These are phyloP conservation scores for Penicillium fimorum DNA, from an alignment of 495 filamentous ascomycete genomes.

Conservation along the genomic window DNA sequence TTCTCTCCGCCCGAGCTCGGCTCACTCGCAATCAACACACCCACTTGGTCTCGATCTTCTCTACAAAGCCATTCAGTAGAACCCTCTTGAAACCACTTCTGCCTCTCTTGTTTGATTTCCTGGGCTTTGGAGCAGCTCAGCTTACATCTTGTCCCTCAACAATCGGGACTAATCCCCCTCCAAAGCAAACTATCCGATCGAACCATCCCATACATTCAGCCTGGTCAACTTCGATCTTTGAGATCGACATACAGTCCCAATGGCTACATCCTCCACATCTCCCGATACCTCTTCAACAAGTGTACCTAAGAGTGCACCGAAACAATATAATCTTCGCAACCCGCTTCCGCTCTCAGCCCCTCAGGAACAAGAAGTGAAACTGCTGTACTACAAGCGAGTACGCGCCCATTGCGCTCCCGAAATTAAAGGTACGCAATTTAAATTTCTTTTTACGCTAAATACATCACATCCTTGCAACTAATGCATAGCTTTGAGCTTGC, in stretches of 20 bases:
- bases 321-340: slow-evolving; percentile 58
- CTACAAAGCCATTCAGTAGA: not conserved
- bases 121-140: not conserved
- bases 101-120: not conserved
- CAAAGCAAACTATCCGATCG: slow-evolving; percentile 9
- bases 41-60: slow-evolving; percentile 10
- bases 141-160: not conserved
- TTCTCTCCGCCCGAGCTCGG: slow-evolving; percentile 31
- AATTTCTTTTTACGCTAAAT: not conserved
- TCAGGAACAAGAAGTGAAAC: slow-evolving; percentile 87
- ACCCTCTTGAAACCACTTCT: not conserved
- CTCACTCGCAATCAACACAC: slow-evolving; percentile 30
- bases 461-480: too few species aligned
- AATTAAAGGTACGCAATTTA: slow-evolving; percentile 67
- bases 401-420: slow-evolving; percentile 74
- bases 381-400: slow-evolving; percentile 86
- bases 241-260: slow-evolving; percentile 23
- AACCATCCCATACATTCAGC: slow-evolving; percentile 14
- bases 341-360: slow-evolving; percentile 88
- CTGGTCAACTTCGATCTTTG: slow-evolving; percentile 18
- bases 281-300: slow-evolving; percentile 21
- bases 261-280: slow-evolving; percentile 27
- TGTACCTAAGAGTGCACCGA: slow-evolving; percentile 12
- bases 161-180: not conserved
- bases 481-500: not conserved